Percentiles rank a stretch among this genome's conserved stretches.
These are phyloP conservation scores for Omphalotus olearius DNA, from an alignment of 1,284 basidiomycete genomes.

Conservation along the genomic window DNA sequence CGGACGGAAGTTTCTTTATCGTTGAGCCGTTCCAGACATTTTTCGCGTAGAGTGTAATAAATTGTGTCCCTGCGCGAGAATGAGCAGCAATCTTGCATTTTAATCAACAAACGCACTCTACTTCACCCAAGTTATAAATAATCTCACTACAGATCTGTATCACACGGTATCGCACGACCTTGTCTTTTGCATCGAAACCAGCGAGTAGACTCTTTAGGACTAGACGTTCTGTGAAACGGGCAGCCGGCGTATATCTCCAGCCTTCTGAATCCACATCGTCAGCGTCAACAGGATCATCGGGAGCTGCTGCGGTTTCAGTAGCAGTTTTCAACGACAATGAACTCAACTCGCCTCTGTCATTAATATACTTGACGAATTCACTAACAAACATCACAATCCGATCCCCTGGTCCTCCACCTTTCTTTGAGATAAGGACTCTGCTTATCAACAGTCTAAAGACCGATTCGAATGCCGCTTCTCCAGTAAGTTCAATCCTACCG, in stretches of 20 bases:
- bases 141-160: conserved; percentile 75
- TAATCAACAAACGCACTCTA: conserved; percentile 63
- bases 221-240: conserved; percentile 73
- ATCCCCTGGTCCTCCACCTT: conserved; percentile 76
- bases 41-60: conserved; percentile 61
- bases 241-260: conserved; percentile 61
- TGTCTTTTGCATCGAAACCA: conserved; percentile 88
- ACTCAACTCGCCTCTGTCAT: conserved; percentile 62
- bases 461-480: conserved; percentile 80
- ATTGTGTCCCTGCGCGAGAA: conserved; percentile 67
- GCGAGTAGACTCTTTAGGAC: conserved; percentile 70
- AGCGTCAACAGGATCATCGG: conserved; percentile 16
- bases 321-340: conserved; percentile 1
- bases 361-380: conserved; percentile 74
- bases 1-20: conserved; percentile 86
- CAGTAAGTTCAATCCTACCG: conserved; percentile 44
- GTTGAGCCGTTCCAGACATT: conserved; percentile 71
- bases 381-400: conserved; percentile 84
- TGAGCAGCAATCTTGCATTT: conserved; percentile 4
- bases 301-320: conserved; percentile 18
- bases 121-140: conserved; percentile 74
- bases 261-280: conserved; percentile 25
- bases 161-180: conserved; percentile 80
- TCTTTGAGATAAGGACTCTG: conserved; percentile 75
- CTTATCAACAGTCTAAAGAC: conserved; percentile 65